These are phyloP conservation scores for Aspergillus sp. DNA, from an alignment of 2,329 filamentous ascomycete species.

Conservation along the genomic window DNA sequence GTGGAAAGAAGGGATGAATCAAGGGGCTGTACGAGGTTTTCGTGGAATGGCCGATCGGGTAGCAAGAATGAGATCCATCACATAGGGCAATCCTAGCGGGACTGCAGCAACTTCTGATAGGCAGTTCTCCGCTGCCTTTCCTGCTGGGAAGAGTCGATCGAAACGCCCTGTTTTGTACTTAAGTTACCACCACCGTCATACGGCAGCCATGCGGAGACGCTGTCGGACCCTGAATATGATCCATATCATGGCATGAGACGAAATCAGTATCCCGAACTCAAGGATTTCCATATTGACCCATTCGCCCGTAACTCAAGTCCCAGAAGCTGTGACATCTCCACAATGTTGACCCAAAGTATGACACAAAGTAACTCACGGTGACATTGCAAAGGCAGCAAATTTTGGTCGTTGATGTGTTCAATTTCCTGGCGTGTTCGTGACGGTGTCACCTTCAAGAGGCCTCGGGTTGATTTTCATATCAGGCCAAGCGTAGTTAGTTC, in stretches of 20 bases:
- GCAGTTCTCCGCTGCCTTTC: background rate
- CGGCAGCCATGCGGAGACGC: background rate
- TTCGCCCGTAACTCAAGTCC: background rate
- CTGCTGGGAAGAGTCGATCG: background rate
- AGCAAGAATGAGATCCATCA: slow-evolving; percentile 9
- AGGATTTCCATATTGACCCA: background rate
- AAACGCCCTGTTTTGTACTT: background rate
- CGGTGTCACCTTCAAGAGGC: no score
- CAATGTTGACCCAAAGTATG: background rate
- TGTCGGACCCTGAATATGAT: background rate
- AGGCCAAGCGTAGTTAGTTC: no score
- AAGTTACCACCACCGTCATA: background rate
- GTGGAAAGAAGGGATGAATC: slow-evolving; percentile 13
- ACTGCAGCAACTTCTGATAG: background rate
- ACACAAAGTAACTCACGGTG: no score
- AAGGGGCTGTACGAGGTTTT: background rate
- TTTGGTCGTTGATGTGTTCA: no score
- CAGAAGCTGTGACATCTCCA: background rate
- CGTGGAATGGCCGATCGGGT: slow-evolving; percentile 17
- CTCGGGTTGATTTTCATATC: no score
- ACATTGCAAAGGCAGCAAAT: no score
- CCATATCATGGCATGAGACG: background rate
- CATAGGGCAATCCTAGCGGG: background rate
- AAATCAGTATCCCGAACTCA: no score
- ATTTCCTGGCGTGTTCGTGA: no score